phyloP scores from a whole-genome alignment of 2,329 filamentous ascomycete genomes.

The Periconia sp. region DNA sequence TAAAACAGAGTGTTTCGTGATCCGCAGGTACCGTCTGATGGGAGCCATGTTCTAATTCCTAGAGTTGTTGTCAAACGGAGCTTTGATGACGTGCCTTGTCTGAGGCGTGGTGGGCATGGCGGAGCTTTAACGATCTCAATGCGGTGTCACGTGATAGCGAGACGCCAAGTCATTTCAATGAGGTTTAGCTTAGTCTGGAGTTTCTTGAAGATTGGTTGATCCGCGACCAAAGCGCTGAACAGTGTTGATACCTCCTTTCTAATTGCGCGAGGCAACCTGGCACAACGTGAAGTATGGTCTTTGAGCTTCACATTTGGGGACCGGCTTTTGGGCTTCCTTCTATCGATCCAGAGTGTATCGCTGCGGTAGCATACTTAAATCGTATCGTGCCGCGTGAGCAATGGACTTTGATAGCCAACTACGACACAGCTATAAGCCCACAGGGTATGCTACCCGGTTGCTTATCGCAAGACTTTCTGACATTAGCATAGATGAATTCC shows the following conservation, averaged over 20 bases:
- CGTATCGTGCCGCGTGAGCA: conserved; percentile 63
- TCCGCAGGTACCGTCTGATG: conserved; percentile 85
- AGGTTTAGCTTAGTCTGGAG: neutral
- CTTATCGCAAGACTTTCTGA: neutral
- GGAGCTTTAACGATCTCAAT: neutral
- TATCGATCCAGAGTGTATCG: conserved; percentile 89
- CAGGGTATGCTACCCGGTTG: conserved; percentile 50
- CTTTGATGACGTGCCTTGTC: conserved; percentile 3
- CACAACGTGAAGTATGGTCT: conserved; percentile 51
- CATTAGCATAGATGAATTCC: conserved; percentile 57
- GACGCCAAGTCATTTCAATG: conserved; percentile 1
- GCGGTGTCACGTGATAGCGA: conserved; percentile 9
- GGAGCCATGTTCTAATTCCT: conserved; percentile 70
- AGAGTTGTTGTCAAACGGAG: neutral
- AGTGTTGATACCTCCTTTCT: neutral
- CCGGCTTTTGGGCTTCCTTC: conserved; percentile 88
- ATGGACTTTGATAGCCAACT: conserved; percentile 44
- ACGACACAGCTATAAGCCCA: conserved; percentile 73
- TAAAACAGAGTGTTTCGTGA: conserved; percentile 92
- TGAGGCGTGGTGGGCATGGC: too few species aligned
- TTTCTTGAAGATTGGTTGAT: neutral
- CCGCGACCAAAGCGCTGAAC: too few species aligned
- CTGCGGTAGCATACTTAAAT: conserved; percentile 77
- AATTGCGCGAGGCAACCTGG: neutral
- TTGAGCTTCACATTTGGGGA: conserved; percentile 89